Percentiles rank a stretch among this genome's conserved stretches.
These are phyloP conservation scores for Dactylellina cionopaga DNA, from an alignment of 2,329 filamentous ascomycete species.

Conservation along the genomic window DNA sequence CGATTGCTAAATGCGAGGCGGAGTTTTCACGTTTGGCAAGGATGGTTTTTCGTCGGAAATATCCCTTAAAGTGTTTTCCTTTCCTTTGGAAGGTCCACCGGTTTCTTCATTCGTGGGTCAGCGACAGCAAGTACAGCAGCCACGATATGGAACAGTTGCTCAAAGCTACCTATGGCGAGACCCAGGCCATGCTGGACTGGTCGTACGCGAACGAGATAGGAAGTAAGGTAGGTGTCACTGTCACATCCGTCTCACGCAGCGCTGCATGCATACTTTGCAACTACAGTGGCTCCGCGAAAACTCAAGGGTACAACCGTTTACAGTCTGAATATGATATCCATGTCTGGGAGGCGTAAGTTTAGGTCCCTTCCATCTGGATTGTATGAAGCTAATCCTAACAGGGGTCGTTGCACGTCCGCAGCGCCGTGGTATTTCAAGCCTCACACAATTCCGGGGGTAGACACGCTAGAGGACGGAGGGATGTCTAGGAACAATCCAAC, in stretches of 20 bases:
- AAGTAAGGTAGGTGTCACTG: background rate
- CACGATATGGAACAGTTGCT: slow-evolving; percentile 14
- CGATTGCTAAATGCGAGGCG: background rate
- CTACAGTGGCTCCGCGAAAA: slow-evolving; percentile 1
- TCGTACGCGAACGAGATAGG: slow-evolving; percentile 17
- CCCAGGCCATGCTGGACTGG: slow-evolving; percentile 11
- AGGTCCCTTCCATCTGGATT: background rate
- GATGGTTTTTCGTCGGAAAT: background rate
- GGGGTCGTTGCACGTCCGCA: slow-evolving; percentile 10
- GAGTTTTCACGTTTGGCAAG: slow-evolving; percentile 4
- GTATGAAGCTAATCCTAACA: background rate
- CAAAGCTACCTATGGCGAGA: background rate
- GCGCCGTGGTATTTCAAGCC: slow-evolving; percentile 18
- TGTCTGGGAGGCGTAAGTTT: slow-evolving; percentile 13
- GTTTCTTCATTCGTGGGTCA: slow-evolving; percentile 8
- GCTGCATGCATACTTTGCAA: slow-evolving; percentile 11
- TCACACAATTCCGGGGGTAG: slow-evolving; percentile 4
- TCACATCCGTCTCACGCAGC: slow-evolving; percentile 1
- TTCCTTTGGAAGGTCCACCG: slow-evolving; percentile 2
- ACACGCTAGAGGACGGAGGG: slow-evolving; percentile 8
- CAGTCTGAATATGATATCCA: background rate
- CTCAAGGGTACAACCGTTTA: background rate
- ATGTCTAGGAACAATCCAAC: slow-evolving; percentile 13
- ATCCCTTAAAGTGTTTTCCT: background rate
- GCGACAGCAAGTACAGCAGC: slow-evolving; percentile 13